phyloP scores from a whole-genome alignment of 2,329 filamentous ascomycete species.

The Diplodia corticola region DNA sequence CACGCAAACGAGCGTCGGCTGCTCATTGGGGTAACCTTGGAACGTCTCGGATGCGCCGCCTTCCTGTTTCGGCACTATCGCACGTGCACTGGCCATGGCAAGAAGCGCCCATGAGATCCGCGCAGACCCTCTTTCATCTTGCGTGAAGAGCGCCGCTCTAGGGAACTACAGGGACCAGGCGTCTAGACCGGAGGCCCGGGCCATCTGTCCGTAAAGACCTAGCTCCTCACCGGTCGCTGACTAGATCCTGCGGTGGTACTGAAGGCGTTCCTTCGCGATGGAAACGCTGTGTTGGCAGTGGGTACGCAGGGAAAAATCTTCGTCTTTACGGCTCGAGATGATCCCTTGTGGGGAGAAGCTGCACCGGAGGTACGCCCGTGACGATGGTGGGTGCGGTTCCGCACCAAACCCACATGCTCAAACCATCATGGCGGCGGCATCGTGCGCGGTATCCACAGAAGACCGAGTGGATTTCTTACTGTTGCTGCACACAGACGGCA shows the following conservation, averaged over 20 bases:
- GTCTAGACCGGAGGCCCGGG: neutral
- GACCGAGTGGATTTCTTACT: slow-evolving; percentile 3
- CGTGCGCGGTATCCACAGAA: slow-evolving; percentile 13
- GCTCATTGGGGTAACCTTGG: neutral
- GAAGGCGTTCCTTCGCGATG: neutral
- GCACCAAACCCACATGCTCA: neutral
- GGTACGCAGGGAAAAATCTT: slow-evolving; percentile 9
- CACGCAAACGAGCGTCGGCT: neutral
- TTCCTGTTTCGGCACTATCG: slow-evolving; percentile 3
- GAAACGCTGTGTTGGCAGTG: slow-evolving; percentile 8
- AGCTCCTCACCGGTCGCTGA: slow-evolving; percentile 12
- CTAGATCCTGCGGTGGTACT: neutral
- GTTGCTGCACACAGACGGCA: slow-evolving; percentile 27
- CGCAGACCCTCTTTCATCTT: slow-evolving; percentile 2
- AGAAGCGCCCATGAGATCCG: slow-evolving; percentile 1
- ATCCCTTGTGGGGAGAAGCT: neutral
- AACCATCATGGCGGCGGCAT: slow-evolving; percentile 18
- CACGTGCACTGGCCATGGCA: slow-evolving; percentile 7
- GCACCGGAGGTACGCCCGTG: neutral
- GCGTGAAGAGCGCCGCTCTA: neutral
- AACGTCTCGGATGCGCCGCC: neutral
- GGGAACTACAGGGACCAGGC: neutral
- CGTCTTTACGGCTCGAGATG: neutral
- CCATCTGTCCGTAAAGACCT: neutral
- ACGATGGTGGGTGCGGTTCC: neutral